Percentiles rank a stretch among this genome's conserved stretches.
Evolutionary conservation across 1,284 basidiomycete species (phyloP).

Genomic region (Quambalaria eucalypti): DNA sequence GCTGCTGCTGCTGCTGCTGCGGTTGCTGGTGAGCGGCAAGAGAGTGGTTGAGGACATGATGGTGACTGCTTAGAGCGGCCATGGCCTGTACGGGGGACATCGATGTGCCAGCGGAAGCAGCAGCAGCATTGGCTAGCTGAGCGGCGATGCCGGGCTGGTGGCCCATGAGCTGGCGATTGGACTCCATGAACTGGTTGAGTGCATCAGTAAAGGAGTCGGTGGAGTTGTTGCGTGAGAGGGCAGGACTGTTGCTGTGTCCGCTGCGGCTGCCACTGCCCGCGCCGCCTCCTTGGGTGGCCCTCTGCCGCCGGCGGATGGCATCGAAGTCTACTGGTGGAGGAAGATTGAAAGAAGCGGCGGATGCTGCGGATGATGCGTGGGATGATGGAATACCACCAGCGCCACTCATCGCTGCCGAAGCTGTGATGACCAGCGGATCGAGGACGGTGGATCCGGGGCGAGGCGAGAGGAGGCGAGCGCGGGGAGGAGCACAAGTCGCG

Average conservation of each 20-base stretch:
- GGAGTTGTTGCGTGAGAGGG: background rate
- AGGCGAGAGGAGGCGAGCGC: no score
- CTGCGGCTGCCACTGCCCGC: background rate
- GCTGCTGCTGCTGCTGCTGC: background rate
- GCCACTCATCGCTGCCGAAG: no score
- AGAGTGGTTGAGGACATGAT: background rate
- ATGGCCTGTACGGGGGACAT: no score
- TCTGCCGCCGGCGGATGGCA: background rate
- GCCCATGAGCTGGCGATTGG: background rate
- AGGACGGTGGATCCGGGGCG: no score
- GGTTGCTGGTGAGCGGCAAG: background rate
- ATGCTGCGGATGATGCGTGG: background rate
- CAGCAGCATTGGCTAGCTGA: background rate
- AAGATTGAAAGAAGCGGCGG: background rate
- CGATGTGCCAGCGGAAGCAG: no score
- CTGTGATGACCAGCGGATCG: no score
- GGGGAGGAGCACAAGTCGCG: no score
- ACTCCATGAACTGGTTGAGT: background rate
- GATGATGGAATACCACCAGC: no score
- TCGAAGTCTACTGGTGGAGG: slow-evolving; percentile 1
- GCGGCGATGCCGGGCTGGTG: background rate
- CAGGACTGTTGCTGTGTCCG: background rate
- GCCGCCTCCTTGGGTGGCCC: background rate
- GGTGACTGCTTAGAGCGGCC: no score
- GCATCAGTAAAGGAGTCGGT: background rate